Conservation (phyloP, 345 rosid species). For the Murraya koenigii region DNA sequence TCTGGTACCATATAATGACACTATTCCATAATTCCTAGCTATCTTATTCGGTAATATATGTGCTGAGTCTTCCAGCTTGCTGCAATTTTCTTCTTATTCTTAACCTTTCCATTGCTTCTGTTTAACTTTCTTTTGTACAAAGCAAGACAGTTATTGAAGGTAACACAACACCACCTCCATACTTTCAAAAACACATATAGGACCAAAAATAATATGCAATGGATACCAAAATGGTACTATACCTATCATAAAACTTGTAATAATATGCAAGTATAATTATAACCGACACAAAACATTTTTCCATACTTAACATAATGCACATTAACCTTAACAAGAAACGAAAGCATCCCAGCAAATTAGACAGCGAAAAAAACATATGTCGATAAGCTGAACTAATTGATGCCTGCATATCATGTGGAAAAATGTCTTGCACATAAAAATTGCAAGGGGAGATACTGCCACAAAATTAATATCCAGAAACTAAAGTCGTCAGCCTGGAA, state of each 20-base stretch:
- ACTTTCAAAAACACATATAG: background rate
- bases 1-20: background rate
- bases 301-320: background rate
- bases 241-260: background rate
- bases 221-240: background rate
- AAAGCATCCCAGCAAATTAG: background rate
- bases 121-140: background rate
- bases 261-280: background rate
- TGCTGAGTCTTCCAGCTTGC: background rate
- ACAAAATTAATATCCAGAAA: background rate
- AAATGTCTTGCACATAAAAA: background rate
- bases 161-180: background rate
- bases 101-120: background rate
- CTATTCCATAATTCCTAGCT: background rate
- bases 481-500: background rate
- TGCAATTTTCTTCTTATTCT: background rate
- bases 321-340: background rate
- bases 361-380: no score
- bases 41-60: background rate
- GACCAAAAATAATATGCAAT: background rate
- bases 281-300: no score
- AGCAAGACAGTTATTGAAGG: background rate
- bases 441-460: background rate
- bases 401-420: background rate
- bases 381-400: background rate